Evolutionary conservation across 805 yeast species (phyloP), one percentile per base, ranked within the genome.

Genomic region (Ogataea allantospora): DNA sequence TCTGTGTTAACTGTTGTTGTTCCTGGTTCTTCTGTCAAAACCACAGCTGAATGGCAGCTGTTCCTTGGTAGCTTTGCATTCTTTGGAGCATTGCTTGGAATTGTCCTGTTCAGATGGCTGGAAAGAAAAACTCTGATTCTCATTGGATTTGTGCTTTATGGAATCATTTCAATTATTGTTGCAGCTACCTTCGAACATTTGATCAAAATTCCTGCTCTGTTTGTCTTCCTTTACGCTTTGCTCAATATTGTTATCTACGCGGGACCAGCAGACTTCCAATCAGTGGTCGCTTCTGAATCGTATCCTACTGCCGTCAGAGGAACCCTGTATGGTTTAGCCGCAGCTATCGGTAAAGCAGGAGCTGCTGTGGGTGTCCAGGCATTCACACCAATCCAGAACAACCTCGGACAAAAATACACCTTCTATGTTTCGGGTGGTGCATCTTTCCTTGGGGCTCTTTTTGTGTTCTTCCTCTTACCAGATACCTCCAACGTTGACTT

Each of bases 241-340:
- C 62, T 71, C 67, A 65, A 63, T 57, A 57, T 67, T 15, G 47
- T 59, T 48, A 71, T 75, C 47, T 68, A 70, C 47, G 54, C 67
- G 45, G 77, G 76, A 3, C 77, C 76, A 3, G 76, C 75, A 29
- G 58, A 69, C 46, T 62, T 66, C 56, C 63, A 68, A 65, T 73
- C 75, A 3, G 59, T 70, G 40, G 59, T 50, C 6, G 48, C 59
- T n/a, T 63, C 72, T n/a, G 75, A 71, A 47, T 60, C 70, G 1
- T 71, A 55, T 46, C 73, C 77, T n/a, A 69, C 76, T 8, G 73
- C 75, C 11, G 57, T 71, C 38, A 64, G 77, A 59, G 76, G 75
- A 22, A 68, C 75, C 2, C 56, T 61, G 16, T 71, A 71, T 46
- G 77, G 77, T 18, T 40, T 72, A 7, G 56, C 69, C 27, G 77